Evolutionary conservation across 441 rosid species (phyloP), one percentile per base, ranked within the genome.

Genomic region (Pelargonium australe): DNA sequence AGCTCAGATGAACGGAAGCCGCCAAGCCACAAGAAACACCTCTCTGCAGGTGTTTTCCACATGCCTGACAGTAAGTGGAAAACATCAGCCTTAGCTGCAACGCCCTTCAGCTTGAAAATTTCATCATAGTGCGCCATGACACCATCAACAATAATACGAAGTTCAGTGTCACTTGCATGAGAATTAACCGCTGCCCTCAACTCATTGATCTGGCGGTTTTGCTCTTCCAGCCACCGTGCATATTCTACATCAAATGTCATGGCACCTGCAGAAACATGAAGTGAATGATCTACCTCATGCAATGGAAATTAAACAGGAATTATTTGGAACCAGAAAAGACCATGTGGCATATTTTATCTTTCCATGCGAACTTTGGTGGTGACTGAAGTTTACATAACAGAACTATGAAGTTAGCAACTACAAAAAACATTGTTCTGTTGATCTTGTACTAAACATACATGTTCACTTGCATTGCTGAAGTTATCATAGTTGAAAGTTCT

Each of bases 11-110:
- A 90, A 66, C 99, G 97, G 78, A 90, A 95, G 63, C 99, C 99
- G 7, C 98, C 99, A 37, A 95, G 97, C 99, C 98, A 95, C 86
- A 95, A 71, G 85, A 95, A 95, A 78, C 98, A 95, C 77, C 98
- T 88, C 83, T 95, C 98, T 6, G 99, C 98, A 67, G 97, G 99
- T 14, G 99, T 92, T 79, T 95, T 92, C 99, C 98, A 95, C 98
- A 92, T 95, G 64, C 99, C 97, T 17, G 97, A 95, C 63, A 90
- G 83, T 72, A 95, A 82, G 84, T 95, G 99, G 81, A 95, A 95
- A 75, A 90, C 97, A 70, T 95, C 98, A 44, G 85, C 87, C 87
- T 92, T 95, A 58, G 98, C 98, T 71, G 97, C 96, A 63, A 85
- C 87, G 78, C 87, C 80, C 82, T 95, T 95, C 80, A 90, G 80